Evolutionary conservation across 2,329 filamentous ascomycete genomes (phyloP), one percentile per base, ranked within the genome.

Genomic region (Diaporthe eres): DNA sequence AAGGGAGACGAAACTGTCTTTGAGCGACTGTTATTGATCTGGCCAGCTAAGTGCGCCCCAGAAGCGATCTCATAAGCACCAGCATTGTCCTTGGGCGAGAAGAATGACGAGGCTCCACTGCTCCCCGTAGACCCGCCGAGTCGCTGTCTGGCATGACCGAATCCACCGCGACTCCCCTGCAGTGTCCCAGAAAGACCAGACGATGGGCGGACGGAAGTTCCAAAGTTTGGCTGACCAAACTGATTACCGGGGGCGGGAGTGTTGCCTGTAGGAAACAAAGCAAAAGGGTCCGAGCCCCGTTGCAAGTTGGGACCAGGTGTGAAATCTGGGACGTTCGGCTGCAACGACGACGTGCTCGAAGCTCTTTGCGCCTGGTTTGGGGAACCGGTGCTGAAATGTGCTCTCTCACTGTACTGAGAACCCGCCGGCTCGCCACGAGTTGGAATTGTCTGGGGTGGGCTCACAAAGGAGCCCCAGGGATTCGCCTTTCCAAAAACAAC

Each of bases 71-170:
- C 47, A 49, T 57, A 67, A 3, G 61, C 51, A 51, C 60, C 70
- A 12, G 63, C 31, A 34, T 71, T 67, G 22, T 47, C 47, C 39
- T 72, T 75, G 9, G 70, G 71, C 12, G 76, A 75, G 37, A 75
- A 49, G 31, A 75, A 75, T 31, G 76, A 60, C 12, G 70, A 71
- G 39, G 42, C 34, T 31, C 70, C 74, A 47, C 70, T 77, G 65
- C 76, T 77, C 63, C 75, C 76, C 25, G 71, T 68, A 58, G 76
- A 77, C 12, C 76, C 76, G 25, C 76, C 76, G 12, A 77, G 57
- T 49, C 74, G 61, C 31, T 77, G 76, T 47, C 76, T 73, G n/a
- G 57, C 15, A 37, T 77, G 76, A 19, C 55, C 74, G n/a, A 74
- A 37, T 13, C 57, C 65, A 39, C 70, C 71, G 17, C 70, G 61